Evolutionary conservation across 2,329 filamentous ascomycete genomes (phyloP), one percentile per base, ranked within the genome.

Genomic region (Fusarium sp.): DNA sequence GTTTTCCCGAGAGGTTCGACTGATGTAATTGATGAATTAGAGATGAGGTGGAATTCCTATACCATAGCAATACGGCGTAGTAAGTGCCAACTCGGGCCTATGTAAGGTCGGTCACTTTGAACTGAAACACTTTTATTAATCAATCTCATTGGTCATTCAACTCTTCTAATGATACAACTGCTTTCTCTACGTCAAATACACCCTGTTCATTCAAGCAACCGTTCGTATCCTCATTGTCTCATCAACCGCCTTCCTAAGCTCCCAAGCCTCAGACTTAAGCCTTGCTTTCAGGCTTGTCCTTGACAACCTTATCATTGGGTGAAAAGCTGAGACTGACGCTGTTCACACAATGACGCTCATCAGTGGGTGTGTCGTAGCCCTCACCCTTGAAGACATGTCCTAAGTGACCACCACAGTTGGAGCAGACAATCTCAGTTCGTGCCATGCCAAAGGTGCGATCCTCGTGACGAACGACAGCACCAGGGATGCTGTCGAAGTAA

Each of bases 301-400:
- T 75, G 25, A 75, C 79, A 50, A 79, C 76, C 73, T 88, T 86
- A 67, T 93, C 90, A 50, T 92, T 85, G 2, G 85, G 84, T 3
- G 84, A 86, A 77, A 99, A 98, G 74, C 90, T 96, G 81, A 98
- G 83, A 78, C 93, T 97, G 55, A 98, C 83, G 76, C 93, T 96
- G 79, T 98, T 99, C 62, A 99, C 96, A 77, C 96, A 99, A 83
- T 99, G 96, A 66, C 96, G 87, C 88, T 99, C 96, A 79, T 99
- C 91, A 21, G 94, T 98, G 7, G 96, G 94, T 23, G 92, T 97
- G 10, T 85, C 75, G 77, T 90, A 96, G 30, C 92, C 91, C 80
- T 97, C 94, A 16, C 94, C 94, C 84, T 97, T 96, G 80, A 97
- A 97, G 13, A 97, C 93, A 83, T 97, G 94, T n/a, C 94, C 94